A percentile compares a stretch with the other conserved stretches of the same genome.
Conservation (phyloP, 306 rosid genomes). For the Prinsepia uniflora region DNA sequence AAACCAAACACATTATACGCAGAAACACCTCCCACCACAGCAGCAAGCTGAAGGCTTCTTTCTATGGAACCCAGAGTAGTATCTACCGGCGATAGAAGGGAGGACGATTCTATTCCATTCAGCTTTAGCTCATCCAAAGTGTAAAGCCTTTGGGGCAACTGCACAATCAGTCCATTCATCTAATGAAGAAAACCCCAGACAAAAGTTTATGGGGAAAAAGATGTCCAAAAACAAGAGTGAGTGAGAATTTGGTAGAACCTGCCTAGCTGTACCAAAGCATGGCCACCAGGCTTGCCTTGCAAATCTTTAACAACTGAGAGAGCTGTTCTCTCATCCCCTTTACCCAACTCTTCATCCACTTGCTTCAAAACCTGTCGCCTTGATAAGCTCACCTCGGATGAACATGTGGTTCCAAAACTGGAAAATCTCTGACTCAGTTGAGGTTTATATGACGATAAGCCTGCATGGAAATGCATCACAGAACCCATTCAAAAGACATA, state of each 20-base stretch:
- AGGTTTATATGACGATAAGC: conserved; percentile 24
- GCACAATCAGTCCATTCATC: conserved; percentile 8
- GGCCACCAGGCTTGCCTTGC: conserved; percentile 70
- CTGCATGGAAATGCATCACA: conserved; percentile 35
- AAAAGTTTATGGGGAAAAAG: background rate
- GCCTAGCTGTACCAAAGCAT: conserved; percentile 82
- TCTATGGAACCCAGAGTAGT: conserved; percentile 80
- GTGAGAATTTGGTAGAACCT: conserved; percentile 34
- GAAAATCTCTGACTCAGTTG: conserved; percentile 12
- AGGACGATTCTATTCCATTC: conserved; percentile 67
- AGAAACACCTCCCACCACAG: conserved; percentile 55
- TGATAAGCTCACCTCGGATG: conserved; percentile 40
- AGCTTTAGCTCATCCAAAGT: conserved; percentile 87
- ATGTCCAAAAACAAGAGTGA: background rate
- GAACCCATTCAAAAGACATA: conserved; percentile 32
- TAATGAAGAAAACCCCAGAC: background rate
- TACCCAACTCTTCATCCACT: conserved; percentile 54
- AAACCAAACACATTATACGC: conserved; percentile 59
- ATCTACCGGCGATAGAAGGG: conserved; percentile 83
- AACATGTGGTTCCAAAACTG: conserved; percentile 35
- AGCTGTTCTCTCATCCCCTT: conserved; percentile 71
- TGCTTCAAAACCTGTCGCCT: conserved; percentile 53
- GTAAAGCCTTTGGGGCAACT: conserved; percentile 95
- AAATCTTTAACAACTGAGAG: conserved; percentile 59
- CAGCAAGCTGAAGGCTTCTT: conserved; percentile 68